Conservation (phyloP, 352 stramenopile species). For the Phytophthora foliorum region DNA sequence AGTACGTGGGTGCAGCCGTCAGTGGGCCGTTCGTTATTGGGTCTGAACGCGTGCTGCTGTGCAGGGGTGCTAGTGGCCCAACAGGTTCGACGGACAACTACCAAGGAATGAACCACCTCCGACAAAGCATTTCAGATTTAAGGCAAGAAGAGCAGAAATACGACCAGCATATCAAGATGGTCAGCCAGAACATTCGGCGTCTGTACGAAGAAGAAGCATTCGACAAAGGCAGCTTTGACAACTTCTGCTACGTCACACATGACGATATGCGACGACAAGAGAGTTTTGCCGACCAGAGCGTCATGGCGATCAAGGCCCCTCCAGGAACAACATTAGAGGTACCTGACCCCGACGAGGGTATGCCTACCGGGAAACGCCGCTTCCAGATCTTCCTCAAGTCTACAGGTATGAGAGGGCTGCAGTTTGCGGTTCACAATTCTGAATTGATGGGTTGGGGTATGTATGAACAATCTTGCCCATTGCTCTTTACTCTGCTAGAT, state of each 20-base stretch:
- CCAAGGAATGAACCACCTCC: constrained; percentile 78
- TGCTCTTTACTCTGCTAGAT: constrained; percentile 44
- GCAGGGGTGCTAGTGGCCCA: constrained; percentile 64
- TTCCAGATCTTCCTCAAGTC: constrained; percentile 97
- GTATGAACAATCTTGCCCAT: constrained; percentile 4
- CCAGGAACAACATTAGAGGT: constrained; percentile 95
- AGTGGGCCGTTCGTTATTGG: not conserved
- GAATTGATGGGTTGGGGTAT: not conserved
- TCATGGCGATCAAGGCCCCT: constrained; percentile 96
- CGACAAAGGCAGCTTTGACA: constrained; percentile 80
- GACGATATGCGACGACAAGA: constrained; percentile 90
- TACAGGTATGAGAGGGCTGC: constrained; percentile 52
- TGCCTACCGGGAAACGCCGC: constrained; percentile 85
- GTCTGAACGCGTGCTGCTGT: constrained; percentile 3
- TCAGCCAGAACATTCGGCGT: constrained; percentile 84
- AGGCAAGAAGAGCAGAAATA: constrained; percentile 87
- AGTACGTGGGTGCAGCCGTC: constrained; percentile 56
- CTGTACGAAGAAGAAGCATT: constrained; percentile 88
- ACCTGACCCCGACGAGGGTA: constrained; percentile 95
- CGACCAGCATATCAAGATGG: constrained; percentile 86
- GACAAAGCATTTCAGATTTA: constrained; percentile 82
- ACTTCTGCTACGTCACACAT: constrained; percentile 88
- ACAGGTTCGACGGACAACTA: constrained; percentile 58
- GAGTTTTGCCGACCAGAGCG: constrained; percentile 88
- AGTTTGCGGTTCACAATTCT: constrained; percentile 4